Evolutionary conservation across 1,284 basidiomycete genomes (phyloP).

Genomic region (Lignosus rhinocerotis): DNA sequence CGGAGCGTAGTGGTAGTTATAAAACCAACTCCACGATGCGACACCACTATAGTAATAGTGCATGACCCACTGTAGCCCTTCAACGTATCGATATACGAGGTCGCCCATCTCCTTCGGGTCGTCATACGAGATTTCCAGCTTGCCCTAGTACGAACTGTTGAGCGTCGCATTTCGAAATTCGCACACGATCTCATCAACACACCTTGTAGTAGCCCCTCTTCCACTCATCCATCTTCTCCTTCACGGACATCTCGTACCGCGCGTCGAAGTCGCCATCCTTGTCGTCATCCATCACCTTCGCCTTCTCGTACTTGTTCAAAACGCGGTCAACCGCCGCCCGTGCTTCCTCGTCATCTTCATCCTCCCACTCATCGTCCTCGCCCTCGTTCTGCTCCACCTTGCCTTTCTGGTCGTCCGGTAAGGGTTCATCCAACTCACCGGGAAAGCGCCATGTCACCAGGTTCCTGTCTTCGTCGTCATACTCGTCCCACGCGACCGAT

Average conservation of each 20-base stretch:
- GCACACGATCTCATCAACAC: constrained; percentile 26
- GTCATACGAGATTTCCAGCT: constrained; percentile 80
- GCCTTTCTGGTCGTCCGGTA: constrained; percentile 37
- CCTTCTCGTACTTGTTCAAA: constrained; percentile 85
- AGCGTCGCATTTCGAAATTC: not conserved
- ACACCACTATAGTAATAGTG: constrained; percentile 98
- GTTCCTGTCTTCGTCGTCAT: constrained; percentile 80
- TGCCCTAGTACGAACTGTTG: constrained; percentile 53
- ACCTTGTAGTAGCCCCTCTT: constrained; percentile 91
- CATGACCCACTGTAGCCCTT: constrained; percentile 98
- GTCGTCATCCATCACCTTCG: constrained; percentile 70
- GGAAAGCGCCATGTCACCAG: constrained; percentile 66
- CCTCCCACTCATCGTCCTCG: constrained; percentile 42
- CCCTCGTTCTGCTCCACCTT: constrained; percentile 25
- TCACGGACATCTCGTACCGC: constrained; percentile 70
- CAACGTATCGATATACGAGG: constrained; percentile 82
- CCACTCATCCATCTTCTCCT: constrained; percentile 90
- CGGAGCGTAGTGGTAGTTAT: constrained; percentile 96
- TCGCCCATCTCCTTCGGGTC: constrained; percentile 66
- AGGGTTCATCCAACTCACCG: constrained; percentile 44
- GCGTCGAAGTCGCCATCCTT: constrained; percentile 77
- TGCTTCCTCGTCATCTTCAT: constrained; percentile 49
- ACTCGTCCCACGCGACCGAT: constrained; percentile 85
- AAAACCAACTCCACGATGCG: constrained; percentile 99
- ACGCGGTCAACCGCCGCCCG: constrained; percentile 80